Evolutionary conservation across 2,329 filamentous ascomycete species (phyloP).

Genomic region (Colletotrichum sp.): DNA sequence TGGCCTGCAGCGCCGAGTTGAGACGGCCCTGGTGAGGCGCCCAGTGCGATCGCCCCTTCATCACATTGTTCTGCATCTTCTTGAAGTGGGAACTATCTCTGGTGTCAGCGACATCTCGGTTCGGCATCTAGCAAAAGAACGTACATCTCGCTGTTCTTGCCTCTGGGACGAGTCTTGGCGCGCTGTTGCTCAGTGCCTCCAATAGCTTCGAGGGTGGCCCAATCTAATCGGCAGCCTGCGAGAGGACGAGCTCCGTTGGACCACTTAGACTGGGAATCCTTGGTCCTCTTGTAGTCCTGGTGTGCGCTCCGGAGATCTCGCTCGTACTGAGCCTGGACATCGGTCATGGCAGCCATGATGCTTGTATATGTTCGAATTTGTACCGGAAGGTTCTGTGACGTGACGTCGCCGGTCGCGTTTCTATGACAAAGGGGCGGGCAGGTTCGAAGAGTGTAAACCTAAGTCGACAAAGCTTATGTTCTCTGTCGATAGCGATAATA

Average conservation of each 20-base stretch:
- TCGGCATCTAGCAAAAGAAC: background rate
- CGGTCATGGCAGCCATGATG: slow-evolving; percentile 28
- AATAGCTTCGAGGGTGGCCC: slow-evolving; percentile 15
- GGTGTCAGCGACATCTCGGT: background rate
- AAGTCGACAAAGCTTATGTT: background rate
- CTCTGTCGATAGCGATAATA: background rate
- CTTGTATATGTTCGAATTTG: background rate
- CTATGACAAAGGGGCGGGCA: background rate
- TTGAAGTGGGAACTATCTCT: slow-evolving; percentile 18
- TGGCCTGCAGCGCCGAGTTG: slow-evolving; percentile 36
- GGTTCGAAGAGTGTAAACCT: background rate
- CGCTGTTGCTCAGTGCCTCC: slow-evolving; percentile 33
- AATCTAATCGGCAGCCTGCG: slow-evolving; percentile 27
- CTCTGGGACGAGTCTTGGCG: slow-evolving; percentile 38
- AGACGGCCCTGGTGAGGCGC: slow-evolving; percentile 31
- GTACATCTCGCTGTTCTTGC: slow-evolving; percentile 36
- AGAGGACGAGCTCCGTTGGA: slow-evolving; percentile 38
- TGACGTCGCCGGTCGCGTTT: background rate
- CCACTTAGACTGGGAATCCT: slow-evolving; percentile 49
- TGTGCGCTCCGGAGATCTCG: slow-evolving; percentile 50
- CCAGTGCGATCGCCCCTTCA: slow-evolving; percentile 35
- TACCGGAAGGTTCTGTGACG: background rate
- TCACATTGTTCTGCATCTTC: slow-evolving; percentile 37
- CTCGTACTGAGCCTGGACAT: slow-evolving; percentile 26
- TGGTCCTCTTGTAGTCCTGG: slow-evolving; percentile 48